Percentiles rank a stretch among this genome's conserved stretches.
Evolutionary conservation across 2,329 filamentous ascomycete genomes (phyloP).

Genomic region (Aspergillus oerlinghausenensis): DNA sequence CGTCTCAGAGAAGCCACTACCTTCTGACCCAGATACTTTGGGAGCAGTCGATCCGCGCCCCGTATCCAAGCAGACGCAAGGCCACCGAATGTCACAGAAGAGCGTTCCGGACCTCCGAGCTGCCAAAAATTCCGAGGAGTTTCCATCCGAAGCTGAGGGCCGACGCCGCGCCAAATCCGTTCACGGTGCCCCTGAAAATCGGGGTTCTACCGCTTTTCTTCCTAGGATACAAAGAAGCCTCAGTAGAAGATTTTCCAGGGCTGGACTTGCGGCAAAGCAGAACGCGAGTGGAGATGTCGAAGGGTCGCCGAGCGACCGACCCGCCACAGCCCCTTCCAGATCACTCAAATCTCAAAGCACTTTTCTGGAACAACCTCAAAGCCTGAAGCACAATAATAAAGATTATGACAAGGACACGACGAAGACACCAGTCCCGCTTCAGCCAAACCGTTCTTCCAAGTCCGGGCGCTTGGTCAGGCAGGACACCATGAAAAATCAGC

Average conservation of each 20-base stretch:
- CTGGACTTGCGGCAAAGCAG: constrained; percentile 16
- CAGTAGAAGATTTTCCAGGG: constrained; percentile 22
- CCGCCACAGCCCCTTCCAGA: constrained; percentile 24
- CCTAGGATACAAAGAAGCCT: constrained; percentile 16
- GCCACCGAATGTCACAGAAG: constrained; percentile 11
- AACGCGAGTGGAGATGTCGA: constrained; percentile 13
- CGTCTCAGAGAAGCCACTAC: constrained; percentile 27
- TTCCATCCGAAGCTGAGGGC: constrained; percentile 9
- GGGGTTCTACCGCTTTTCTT: constrained; percentile 7
- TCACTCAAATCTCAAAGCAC: constrained; percentile 20
- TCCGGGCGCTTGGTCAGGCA: constrained; percentile 8
- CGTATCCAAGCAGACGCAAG: constrained; percentile 8
- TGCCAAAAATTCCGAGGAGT: constrained; percentile 8
- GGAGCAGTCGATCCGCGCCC: constrained; percentile 7
- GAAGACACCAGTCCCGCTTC: constrained; percentile 8
- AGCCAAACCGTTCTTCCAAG: constrained; percentile 5
- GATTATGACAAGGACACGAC: constrained; percentile 12
- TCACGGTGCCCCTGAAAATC: constrained; percentile 14
- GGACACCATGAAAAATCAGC: constrained; percentile 29
- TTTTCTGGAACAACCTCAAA: constrained; percentile 25
- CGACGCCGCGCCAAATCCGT: constrained; percentile 21
- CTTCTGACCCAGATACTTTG: constrained; percentile 20
- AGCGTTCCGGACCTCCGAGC: constrained; percentile 15
- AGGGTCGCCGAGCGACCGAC: constrained; percentile 11
- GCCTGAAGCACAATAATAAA: constrained; percentile 14